Conservation (phyloP, 495 filamentous ascomycete species). For the Penicillium mononematosum region DNA sequence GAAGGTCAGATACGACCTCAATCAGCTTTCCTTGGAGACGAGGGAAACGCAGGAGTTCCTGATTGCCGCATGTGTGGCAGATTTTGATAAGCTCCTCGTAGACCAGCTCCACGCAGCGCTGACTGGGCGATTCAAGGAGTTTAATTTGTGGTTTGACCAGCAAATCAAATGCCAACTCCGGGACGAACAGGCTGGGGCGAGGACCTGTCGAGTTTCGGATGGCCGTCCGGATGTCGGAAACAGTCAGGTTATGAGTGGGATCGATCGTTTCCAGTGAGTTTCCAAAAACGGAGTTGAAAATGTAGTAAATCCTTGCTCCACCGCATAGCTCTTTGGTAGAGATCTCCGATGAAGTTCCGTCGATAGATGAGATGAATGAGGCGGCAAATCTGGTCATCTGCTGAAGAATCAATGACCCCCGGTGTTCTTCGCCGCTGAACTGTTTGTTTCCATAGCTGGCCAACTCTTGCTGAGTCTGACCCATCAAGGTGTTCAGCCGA, state of each 20-base stretch:
- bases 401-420: constrained; percentile 91
- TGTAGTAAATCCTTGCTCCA: constrained; percentile 97
- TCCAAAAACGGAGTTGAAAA: constrained; percentile 99
- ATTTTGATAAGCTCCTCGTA: constrained; percentile 99
- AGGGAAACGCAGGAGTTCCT: constrained; percentile 86
- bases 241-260: constrained; percentile 89
- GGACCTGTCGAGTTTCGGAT: constrained; percentile 98
- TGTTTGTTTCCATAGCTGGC: constrained; percentile 98
- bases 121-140: constrained; percentile 89
- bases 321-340: constrained; percentile 98
- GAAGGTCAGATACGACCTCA: constrained; percentile 94
- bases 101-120: constrained; percentile 94
- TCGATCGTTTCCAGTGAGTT: constrained; percentile 96
- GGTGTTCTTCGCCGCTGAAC: constrained; percentile 95
- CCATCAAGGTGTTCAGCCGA: constrained; percentile 95
- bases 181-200: constrained; percentile 91
- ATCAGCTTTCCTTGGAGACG: constrained; percentile 96
- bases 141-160: constrained; percentile 99
- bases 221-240: constrained; percentile 95
- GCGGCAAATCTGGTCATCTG: constrained; percentile 98
- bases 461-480: constrained; percentile 97
- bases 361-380: constrained; percentile 97
- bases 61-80: constrained; percentile 96
- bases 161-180: constrained; percentile 95
- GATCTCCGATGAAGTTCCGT: constrained; percentile 96